These are phyloP conservation scores for Didymella sp. DNA, from an alignment of 2,329 filamentous ascomycete species.

Conservation along the genomic window DNA sequence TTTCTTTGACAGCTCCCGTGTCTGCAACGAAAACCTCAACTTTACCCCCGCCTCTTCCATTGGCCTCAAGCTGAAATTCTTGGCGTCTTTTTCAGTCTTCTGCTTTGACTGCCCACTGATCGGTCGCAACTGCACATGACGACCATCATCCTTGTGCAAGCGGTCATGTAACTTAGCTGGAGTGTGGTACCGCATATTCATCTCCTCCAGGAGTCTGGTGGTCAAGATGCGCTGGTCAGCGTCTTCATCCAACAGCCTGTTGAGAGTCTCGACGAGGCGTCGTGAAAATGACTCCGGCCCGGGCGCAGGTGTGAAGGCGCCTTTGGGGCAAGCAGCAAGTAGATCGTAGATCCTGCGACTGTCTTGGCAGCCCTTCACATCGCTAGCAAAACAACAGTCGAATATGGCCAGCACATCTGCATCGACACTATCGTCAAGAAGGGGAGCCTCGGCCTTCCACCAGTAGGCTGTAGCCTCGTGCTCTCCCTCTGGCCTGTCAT, in stretches of 20 bases:
- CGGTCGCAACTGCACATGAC: slow-evolving; percentile 23
- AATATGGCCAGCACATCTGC: slow-evolving; percentile 40
- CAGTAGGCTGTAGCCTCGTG: slow-evolving; percentile 18
- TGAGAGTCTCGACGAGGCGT: background rate
- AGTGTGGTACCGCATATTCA: slow-evolving; percentile 15
- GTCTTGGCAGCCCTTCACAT: slow-evolving; percentile 20
- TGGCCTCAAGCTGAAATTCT: background rate
- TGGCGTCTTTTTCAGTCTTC: slow-evolving; percentile 10
- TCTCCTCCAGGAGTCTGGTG: slow-evolving; percentile 16
- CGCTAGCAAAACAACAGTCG: slow-evolving; percentile 43
- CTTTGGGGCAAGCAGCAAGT: slow-evolving; percentile 10
- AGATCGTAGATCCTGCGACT: slow-evolving; percentile 13
- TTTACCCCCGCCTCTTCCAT: slow-evolving; percentile 18
- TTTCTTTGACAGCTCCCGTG: background rate
- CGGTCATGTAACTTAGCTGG: slow-evolving; percentile 18
- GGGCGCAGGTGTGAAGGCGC: background rate
- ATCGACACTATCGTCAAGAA: slow-evolving; percentile 15
- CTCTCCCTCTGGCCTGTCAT: background rate
- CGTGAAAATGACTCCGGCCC: slow-evolving; percentile 12
- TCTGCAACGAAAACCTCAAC: slow-evolving; percentile 20
- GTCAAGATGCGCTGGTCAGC: slow-evolving; percentile 13
- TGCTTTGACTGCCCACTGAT: slow-evolving; percentile 7
- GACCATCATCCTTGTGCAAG: slow-evolving; percentile 18
- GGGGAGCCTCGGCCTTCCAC: slow-evolving; percentile 27
- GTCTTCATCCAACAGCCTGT: background rate